Base-by-base conservation (phyloP, 495 filamentous ascomycete genomes). In the Glutinoglossum americanum region DNA sequence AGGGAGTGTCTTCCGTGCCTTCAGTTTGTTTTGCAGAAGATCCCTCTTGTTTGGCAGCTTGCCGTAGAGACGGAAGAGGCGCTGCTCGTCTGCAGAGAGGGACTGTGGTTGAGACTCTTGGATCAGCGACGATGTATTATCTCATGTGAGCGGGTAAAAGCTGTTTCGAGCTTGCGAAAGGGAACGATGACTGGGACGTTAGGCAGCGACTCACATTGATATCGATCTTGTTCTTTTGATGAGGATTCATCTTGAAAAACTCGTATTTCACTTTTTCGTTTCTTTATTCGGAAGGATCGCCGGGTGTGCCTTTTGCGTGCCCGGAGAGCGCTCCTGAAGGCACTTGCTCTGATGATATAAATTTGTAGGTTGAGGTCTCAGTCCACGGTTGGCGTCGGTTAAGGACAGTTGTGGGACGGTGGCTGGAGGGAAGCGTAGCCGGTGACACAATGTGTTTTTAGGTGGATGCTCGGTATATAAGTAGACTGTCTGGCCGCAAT, bases 191-290 rank as follows among this genome's bases (percentile, higher is more conserved):
- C 4, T 21, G 19, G 41, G 41, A 3, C 0, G 5, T 5, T 13
- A 58, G 56, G 6, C 26, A 19, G 37, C 54, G 54, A 77, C 87
- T 74, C 67, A 96, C 92, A 74, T 76, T 88, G 71, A 94, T 78
- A 70, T 98, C 90, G 61, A 96, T 74, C 74, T 98, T 97, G 76
- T 95, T 94, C 73, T 87, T 84, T 74, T 95, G 86, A 67, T 88
- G 85, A 61, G 92, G 92, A 70, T 94, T 94, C 87, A 98, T 93
- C 62, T 28, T 27, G 56, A 21, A 30, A 21, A 10, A 21, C 30
- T 30, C 28, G 3, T 53, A 25, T 28, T 25, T 23, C 26, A n/a
- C 7, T 53, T 53, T 28, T 27, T 21, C 47, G 26, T n/a, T 21
- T 3, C 19, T 4, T 21, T 45, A 7, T 45, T n/a, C n/a, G 21